Evolutionary conservation across 2,329 filamentous ascomycete genomes (phyloP), one percentile per base, ranked within the genome.

Genomic region (Aspergillus awamori): DNA sequence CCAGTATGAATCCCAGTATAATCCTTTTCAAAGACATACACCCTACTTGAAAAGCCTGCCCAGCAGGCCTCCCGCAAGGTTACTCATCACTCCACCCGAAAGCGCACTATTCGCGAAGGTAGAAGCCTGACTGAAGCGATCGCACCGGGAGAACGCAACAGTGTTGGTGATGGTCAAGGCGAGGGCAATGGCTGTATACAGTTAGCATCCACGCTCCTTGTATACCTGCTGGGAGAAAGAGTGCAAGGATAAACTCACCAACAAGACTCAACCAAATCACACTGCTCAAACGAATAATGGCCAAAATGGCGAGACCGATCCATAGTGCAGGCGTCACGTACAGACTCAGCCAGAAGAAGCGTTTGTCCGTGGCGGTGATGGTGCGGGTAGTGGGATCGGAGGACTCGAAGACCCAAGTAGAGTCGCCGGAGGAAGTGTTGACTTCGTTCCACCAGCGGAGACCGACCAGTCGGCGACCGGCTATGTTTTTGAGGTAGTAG

Each of bases 51-150:
- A 86, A 62, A 84, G 73, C 65, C 82, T 81, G 67, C 83, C 82
- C 63, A 86, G 75, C 77, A 86, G 76, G 26, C 83, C 83, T 41
- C 83, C 79, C 8, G 84, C 84, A 64, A 86, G 67, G 67, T 81
- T 85, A 67, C 81, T 80, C 59, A 83, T 82, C 59, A 86, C 75
- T 3, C 83, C 80, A 48, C 84, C 84, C 7, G 81, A 79, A 57
- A 87, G 76, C 5, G 84, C 84, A 43, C 79, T 81, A 48, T 81
- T 85, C 6, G 85, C 84, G 63, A 84, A 82, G 53, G 78, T 84
- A 39, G 84, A 85, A 10, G 87, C 87, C 67, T 89, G 81, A 62
- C 81, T 81, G 67, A 83, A 83, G 56, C 79, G 79, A 65, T 83
- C 81, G 62, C 81, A 83, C 17, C 81, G 75, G 8, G 81, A 83